Percentiles rank a stretch among this genome's conserved stretches.
phyloP scores from a whole-genome alignment of 192 early-diverging fungal species.

The Phycomyces blakesleeanus region DNA sequence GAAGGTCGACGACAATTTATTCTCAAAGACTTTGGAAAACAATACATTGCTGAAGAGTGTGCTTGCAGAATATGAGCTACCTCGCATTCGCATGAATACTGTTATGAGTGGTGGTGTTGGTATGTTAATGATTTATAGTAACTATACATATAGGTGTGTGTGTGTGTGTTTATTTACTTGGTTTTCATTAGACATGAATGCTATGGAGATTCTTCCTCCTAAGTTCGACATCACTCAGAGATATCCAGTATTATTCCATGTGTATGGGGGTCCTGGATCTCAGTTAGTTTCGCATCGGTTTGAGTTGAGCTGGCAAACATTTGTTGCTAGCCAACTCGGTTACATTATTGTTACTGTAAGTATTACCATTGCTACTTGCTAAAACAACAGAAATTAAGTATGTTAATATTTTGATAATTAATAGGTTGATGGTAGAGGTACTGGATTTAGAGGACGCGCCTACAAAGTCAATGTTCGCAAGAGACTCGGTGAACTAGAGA shows the following conservation, averaged over 20 bases:
- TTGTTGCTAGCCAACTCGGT: slow-evolving; percentile 58
- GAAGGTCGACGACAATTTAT: slow-evolving; percentile 48
- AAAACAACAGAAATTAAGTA: no score
- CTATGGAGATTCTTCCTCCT: slow-evolving; percentile 74
- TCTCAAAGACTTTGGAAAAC: slow-evolving; percentile 54
- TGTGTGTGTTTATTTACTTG: slow-evolving; percentile 12
- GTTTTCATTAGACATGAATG: slow-evolving; percentile 59
- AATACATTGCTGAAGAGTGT: slow-evolving; percentile 48
- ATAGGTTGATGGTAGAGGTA: slow-evolving; percentile 84
- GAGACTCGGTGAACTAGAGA: slow-evolving; percentile 80
- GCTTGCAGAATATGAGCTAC: slow-evolving; percentile 57
- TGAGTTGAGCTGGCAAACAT: slow-evolving; percentile 65
- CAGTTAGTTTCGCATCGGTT: slow-evolving; percentile 72
- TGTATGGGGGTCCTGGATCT: slow-evolving; percentile 90
- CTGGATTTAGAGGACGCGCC: slow-evolving; percentile 78
- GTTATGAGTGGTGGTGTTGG: slow-evolving; percentile 32
- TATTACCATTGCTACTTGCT: not conserved
- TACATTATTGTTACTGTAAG: slow-evolving; percentile 64
- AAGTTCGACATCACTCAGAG: slow-evolving; percentile 67
- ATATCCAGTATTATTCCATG: slow-evolving; percentile 85
- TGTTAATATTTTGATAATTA: not conserved
- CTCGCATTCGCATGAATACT: slow-evolving; percentile 40
- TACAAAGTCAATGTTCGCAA: slow-evolving; percentile 74
- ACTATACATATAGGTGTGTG: no score
- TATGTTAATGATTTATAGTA: no score